phyloP scores from a whole-genome alignment of 2,329 filamentous ascomycete genomes.

The Tolypocladium pustulatum region DNA sequence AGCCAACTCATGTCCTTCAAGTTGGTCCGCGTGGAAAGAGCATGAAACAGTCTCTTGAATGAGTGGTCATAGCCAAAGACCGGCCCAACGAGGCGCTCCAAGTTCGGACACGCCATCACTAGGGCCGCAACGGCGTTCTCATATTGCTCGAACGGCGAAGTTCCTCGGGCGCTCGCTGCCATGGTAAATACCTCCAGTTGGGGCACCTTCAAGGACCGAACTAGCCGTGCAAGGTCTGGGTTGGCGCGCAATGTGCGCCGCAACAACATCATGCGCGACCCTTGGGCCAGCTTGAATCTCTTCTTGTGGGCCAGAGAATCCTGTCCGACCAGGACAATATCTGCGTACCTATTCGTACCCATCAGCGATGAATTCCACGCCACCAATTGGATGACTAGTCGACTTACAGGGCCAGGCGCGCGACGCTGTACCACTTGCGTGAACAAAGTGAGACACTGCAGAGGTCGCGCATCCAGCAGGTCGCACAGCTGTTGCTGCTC shows the following conservation, averaged over 20 bases:
- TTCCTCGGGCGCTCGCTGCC: slow-evolving; percentile 10
- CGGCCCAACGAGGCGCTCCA: slow-evolving; percentile 47
- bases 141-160: slow-evolving; percentile 36
- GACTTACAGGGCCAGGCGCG: slow-evolving; percentile 39
- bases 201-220: slow-evolving; percentile 45
- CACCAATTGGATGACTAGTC: not conserved
- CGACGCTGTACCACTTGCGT: slow-evolving; percentile 41
- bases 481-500: slow-evolving; percentile 44
- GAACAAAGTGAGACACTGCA: slow-evolving; percentile 39
- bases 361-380: not conserved
- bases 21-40: slow-evolving; percentile 44
- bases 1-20: slow-evolving; percentile 52
- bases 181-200: slow-evolving; percentile 30
- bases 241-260: slow-evolving; percentile 46
- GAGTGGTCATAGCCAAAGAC: slow-evolving; percentile 43
- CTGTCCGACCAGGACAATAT: slow-evolving; percentile 47
- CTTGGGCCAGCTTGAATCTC: slow-evolving; percentile 41
- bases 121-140: slow-evolving; percentile 48
- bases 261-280: slow-evolving; percentile 43
- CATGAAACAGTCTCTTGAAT: slow-evolving; percentile 47
- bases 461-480: slow-evolving; percentile 55
- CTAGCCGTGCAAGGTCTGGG: slow-evolving; percentile 40
- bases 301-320: slow-evolving; percentile 47
- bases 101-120: slow-evolving; percentile 54
- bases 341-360: slow-evolving; percentile 33